Evolutionary conservation across 2,329 filamentous ascomycete genomes (phyloP), one percentile per base, ranked within the genome.

Genomic region (Paecilomyces formosus): DNA sequence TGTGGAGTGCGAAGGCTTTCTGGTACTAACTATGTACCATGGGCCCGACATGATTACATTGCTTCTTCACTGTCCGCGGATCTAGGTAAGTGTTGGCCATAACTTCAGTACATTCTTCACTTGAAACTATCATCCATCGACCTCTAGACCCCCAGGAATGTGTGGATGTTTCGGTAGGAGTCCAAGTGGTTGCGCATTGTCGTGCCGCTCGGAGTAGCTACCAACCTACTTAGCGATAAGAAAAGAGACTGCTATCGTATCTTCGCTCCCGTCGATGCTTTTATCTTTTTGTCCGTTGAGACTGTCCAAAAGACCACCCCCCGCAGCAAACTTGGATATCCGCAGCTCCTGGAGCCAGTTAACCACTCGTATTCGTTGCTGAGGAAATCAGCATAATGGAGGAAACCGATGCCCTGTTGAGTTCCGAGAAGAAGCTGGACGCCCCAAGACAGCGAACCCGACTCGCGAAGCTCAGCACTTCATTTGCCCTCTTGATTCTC

Each of bases 401-500:
- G 26, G 50, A 52, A 52, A 52, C 8, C 13, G 11, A 15, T 52
- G 22, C 50, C 28, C 26, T 52, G 50, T 21, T 52, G 50, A n/a
- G 6, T 22, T 13, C 50, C 24, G 50, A 52, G 21, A 52, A 52
- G 50, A 6, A 52, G 22, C 22, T n/a, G 24, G 22, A 5, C n/a
- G 18, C 22, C 28, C 22, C 50, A 28, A 26, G 26, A 52, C 11
- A 7, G 24, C 21, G 24, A 21, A 15, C 11, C 21, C 50, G 21
- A 52, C 21, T 21, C 11, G 26, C 59, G 21, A 59, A 35, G 8
- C 7, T 62, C 12, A 30, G 59, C 28, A 39, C 30, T n/a, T 18
- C 61, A n/a, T 53, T 57, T 26, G 56, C 55, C 22, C 21, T 60
- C 5, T 18, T 63, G 11, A 50, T 60, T 24, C 22, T 55, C n/a